Base-by-base conservation (phyloP, 345 rosid genomes). In the Nephelium lappaceum region DNA sequence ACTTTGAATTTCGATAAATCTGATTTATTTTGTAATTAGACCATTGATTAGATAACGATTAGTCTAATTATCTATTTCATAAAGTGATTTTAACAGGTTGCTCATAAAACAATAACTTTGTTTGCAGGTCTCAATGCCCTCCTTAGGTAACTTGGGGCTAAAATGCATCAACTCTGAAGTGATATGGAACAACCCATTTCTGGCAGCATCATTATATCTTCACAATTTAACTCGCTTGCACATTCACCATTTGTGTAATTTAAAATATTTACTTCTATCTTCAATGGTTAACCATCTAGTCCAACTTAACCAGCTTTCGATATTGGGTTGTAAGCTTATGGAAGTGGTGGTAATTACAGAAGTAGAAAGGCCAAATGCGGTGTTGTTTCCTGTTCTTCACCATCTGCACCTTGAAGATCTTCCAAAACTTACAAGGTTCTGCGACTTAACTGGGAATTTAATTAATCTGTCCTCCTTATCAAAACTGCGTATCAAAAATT, bases 321-420 rank as follows among this genome's bases (percentile, higher is more conserved):
- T 82, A 11, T 0, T 0, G 3, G 0, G 55, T 25, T 82, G 81
- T 25, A 24, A 11, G 15, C 74, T 27, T 18, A 21, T 78, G 68
- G 79, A 82, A 65, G 79, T 70, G 42, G 49, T 82, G 53, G 57
- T 78, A 16, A 7, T 11, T 0, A 2, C 25, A 18, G 82, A 75
- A 41, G 73, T 21, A 38, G 69, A 41, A n/a, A 15, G 0, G 5
- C 53, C 4, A 63, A 45, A 23, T 0, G 14, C n/a, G 7, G 36
- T 51, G 38, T 2, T 21, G 11, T 82, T 82, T 15, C 77, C 18
- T 18, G 18, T 55, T 14, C 60, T n/a, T n/a, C 10, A 53, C n/a
- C n/a, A n/a, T n/a, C n/a, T n/a, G n/a, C n/a, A n/a, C n/a, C n/a
- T n/a, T n/a, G n/a, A n/a, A n/a, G n/a, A n/a, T n/a, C n/a, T n/a